Evolutionary conservation across 768 basidiomycete genomes (phyloP).

Genomic region (Trametes cingulata): DNA sequence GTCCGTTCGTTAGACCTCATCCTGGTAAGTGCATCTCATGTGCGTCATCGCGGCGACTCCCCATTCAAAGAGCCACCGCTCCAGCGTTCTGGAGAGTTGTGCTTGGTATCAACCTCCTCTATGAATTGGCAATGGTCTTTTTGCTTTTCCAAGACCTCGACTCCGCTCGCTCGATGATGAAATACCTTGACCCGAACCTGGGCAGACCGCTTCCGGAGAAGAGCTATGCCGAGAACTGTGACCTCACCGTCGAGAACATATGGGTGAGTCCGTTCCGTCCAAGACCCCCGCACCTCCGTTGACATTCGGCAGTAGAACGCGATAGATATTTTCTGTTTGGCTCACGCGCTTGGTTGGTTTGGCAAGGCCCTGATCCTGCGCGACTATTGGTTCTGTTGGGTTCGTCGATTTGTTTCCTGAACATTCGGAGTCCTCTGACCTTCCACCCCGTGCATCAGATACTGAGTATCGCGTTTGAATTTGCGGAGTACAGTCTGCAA

Average conservation of each 20-base stretch:
- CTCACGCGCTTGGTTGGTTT: constrained; percentile 87
- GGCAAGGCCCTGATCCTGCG: constrained; percentile 88
- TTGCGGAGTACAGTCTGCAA: constrained; percentile 86
- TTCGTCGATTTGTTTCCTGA: constrained; percentile 33
- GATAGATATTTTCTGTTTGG: constrained; percentile 83
- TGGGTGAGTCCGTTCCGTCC: constrained; percentile 52
- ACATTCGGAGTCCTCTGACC: background rate
- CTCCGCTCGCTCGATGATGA: constrained; percentile 79
- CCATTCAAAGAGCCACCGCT: background rate
- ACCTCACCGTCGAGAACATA: constrained; percentile 57
- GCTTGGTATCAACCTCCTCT: constrained; percentile 79
- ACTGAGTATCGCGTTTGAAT: constrained; percentile 82
- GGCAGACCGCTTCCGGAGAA: constrained; percentile 80
- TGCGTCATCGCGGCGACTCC: background rate
- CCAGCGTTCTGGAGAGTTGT: constrained; percentile 77
- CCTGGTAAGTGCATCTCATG: constrained; percentile 40
- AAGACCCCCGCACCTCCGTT: background rate
- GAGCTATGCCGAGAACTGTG: constrained; percentile 82
- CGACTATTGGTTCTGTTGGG: constrained; percentile 96
- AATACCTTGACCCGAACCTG: constrained; percentile 68
- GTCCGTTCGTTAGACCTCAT: constrained; percentile 86
- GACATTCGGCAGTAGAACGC: constrained; percentile 53
- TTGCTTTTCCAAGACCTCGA: constrained; percentile 82
- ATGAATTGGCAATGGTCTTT: constrained; percentile 82
- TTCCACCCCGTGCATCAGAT: constrained; percentile 49